Percentiles rank a stretch among this genome's conserved stretches.
These are phyloP conservation scores for Vitis labrusca DNA, from an alignment of 164 flowering plant genomes.

Conservation along the genomic window DNA sequence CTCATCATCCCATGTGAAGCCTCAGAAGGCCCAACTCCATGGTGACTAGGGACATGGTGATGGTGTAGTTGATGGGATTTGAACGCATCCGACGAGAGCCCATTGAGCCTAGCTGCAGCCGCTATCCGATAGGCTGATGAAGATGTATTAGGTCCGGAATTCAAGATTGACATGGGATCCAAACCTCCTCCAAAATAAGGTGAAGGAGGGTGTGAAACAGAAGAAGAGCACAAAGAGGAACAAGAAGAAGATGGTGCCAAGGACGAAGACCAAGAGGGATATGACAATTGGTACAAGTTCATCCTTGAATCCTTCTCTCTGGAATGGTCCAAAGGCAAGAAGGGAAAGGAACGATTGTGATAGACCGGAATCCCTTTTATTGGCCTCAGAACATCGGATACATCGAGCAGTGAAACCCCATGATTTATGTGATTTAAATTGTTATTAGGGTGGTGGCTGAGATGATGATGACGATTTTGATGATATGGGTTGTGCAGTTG, in stretches of 20 bases:
- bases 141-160: constrained; percentile 21
- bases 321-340: constrained; percentile 30
- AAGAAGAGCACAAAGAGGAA: constrained; percentile 18
- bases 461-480: constrained; percentile 11
- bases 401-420: constrained; percentile 33
- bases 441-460: constrained; percentile 2
- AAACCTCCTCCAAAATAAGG: constrained; percentile 26
- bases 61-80: constrained; percentile 33
- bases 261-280: constrained; percentile 8
- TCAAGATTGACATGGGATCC: constrained; percentile 34
- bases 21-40: constrained; percentile 30
- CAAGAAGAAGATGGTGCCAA: constrained; percentile 7
- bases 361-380: constrained; percentile 71
- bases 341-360: constrained; percentile 54
- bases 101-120: constrained; percentile 33
- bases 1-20: constrained; percentile 39
- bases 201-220: constrained; percentile 11
- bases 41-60: constrained; percentile 29
- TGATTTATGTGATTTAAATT: constrained; percentile 22
- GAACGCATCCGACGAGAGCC: constrained; percentile 31
- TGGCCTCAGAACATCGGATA: constrained; percentile 34
- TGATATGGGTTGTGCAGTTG: background rate
- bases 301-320: constrained; percentile 35
- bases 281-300: constrained; percentile 32
- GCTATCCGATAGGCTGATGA: constrained; percentile 27